Base-by-base conservation (phyloP, 306 rosid species). In the Trifolium pratense region DNA sequence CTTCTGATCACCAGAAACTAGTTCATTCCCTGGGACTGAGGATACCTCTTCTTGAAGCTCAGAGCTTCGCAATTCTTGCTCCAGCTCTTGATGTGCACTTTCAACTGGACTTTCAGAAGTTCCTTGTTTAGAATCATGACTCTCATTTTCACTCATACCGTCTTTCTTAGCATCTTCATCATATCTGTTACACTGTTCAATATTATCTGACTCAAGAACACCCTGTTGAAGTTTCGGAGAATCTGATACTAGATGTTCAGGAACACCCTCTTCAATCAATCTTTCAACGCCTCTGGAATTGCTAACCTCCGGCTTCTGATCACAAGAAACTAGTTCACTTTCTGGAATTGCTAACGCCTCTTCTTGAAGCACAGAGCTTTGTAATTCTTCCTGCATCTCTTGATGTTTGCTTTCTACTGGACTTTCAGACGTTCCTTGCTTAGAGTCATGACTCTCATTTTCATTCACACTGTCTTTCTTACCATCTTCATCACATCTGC, bases 241-340 rank as follows among this genome's bases (percentile, higher is more conserved):
- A 42, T 66, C 55, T 21, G 70, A 42, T 42, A 42, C 70, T 66
- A 66, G 7, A 16, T 13, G 70, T 66, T 66, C 37, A 63, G 76
- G 65, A 21, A 26, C 52, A 59, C 73, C 58, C 17, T 39, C 71
- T 75, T 71, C 49, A 8, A 4, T 57, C 53, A 48, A 52, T 52
- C 17, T 63, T 70, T 70, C 74, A 52, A 49, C 74, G 13, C 34
- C 63, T 18, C n/a, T n/a, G n/a, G n/a, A n/a, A n/a, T n/a, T n/a
- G n/a, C n/a, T n/a, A n/a, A 52, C 71, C 13, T 55, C 79, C 7
- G 79, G 64, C 36, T 74, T 55, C 70, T 57, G 79, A 69, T 77
- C 83, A 49, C 71, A 51, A 70, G 80, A 40, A 32, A 53, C 77
- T 18, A 45, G 85, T 52, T 83, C 86, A 71, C 69, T 74, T 60